Evolutionary conservation across 2,329 filamentous ascomycete genomes (phyloP).

Genomic region (Hypoxylon sp.): DNA sequence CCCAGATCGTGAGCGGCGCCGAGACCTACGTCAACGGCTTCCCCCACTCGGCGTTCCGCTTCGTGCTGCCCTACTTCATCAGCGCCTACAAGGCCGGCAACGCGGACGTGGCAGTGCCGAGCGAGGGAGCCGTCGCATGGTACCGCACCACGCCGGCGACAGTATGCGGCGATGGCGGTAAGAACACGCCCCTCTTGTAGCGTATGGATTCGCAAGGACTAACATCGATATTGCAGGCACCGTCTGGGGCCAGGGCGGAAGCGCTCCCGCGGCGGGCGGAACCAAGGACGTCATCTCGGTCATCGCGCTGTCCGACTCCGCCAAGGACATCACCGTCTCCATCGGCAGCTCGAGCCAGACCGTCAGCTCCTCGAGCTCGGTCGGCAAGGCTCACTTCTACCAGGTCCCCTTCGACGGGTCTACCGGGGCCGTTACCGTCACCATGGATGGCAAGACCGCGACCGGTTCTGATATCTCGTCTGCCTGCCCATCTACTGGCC

Average conservation of each 20-base stretch:
- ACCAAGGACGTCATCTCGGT: conserved; percentile 56
- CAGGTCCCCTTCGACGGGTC: conserved; percentile 49
- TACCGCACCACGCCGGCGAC: conserved; percentile 41
- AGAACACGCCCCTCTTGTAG: conserved; percentile 27
- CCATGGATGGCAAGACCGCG: conserved; percentile 47
- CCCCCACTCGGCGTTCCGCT: conserved; percentile 58
- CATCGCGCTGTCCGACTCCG: conserved; percentile 47
- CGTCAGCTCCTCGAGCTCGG: conserved; percentile 42
- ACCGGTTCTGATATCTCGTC: conserved; percentile 50
- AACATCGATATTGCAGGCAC: conserved; percentile 42
- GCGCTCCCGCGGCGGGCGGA: conserved; percentile 46
- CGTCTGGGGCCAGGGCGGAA: conserved; percentile 50
- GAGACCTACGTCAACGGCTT: conserved; percentile 56
- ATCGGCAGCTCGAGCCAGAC: conserved; percentile 49
- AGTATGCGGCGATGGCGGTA: conserved; percentile 50
- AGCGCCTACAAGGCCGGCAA: conserved; percentile 57
- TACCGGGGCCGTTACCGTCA: conserved; percentile 51
- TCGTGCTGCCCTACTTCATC: conserved; percentile 58
- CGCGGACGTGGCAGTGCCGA: conserved; percentile 39
- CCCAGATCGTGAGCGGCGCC: conserved; percentile 56
- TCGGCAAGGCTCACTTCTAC: conserved; percentile 48
- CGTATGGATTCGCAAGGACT: not conserved
- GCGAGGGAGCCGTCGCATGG: conserved; percentile 43
- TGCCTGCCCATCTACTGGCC: conserved; percentile 41
- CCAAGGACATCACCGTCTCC: conserved; percentile 47